phyloP scores from a whole-genome alignment of 2,329 filamentous ascomycete species.

The Emydomyces testavorans region DNA sequence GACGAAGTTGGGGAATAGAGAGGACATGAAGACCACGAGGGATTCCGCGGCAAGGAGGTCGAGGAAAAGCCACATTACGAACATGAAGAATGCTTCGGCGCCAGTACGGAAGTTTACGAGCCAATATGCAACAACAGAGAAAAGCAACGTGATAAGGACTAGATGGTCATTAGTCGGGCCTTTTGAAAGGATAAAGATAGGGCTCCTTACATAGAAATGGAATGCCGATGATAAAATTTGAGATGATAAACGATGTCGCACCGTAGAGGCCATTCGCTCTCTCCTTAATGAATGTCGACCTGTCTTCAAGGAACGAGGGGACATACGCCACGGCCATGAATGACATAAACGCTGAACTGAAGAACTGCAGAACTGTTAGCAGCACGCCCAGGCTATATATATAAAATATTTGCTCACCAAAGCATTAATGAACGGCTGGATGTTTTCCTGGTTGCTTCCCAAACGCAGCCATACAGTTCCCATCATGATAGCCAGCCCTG shows the following conservation, averaged over 20 bases:
- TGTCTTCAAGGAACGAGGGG: slow-evolving; percentile 70
- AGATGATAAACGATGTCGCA: slow-evolving; percentile 57
- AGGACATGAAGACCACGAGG: slow-evolving; percentile 64
- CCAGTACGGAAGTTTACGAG: slow-evolving; percentile 61
- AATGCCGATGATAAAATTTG: slow-evolving; percentile 72
- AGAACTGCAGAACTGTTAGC: slow-evolving; percentile 41
- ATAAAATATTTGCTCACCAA: slow-evolving; percentile 40
- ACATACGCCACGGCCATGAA: slow-evolving; percentile 81
- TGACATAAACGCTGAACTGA: slow-evolving; percentile 62
- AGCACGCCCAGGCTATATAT: neutral
- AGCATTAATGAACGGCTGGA: slow-evolving; percentile 72
- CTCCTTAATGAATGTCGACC: slow-evolving; percentile 61
- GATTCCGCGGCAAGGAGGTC: slow-evolving; percentile 73
- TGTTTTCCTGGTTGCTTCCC: slow-evolving; percentile 54
- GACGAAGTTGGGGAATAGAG: slow-evolving; percentile 67
- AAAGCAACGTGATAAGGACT: slow-evolving; percentile 63
- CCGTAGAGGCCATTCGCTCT: slow-evolving; percentile 72
- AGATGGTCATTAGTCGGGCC: slow-evolving; percentile 2
- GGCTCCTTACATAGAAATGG: slow-evolving; percentile 55
- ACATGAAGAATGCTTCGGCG: slow-evolving; percentile 58
- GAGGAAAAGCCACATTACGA: slow-evolving; percentile 74
- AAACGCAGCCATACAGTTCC: slow-evolving; percentile 77
- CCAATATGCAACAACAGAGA: slow-evolving; percentile 68
- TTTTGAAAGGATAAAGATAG: neutral
- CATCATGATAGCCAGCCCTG: slow-evolving; percentile 70